phyloP scores from a whole-genome alignment of 805 yeast genomes.

The Saccharomyces cerevisiae region DNA sequence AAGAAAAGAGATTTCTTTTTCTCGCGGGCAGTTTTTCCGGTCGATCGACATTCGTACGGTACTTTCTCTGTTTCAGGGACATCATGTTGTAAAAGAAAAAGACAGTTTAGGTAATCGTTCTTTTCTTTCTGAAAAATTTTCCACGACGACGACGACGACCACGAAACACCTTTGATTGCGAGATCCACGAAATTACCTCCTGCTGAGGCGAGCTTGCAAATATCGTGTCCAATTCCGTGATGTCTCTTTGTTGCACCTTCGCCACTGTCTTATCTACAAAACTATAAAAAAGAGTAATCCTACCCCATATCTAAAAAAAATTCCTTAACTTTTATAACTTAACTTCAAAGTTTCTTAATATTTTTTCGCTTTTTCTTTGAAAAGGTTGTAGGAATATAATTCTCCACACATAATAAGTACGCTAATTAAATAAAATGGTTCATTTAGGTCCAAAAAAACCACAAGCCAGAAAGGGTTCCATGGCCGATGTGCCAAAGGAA shows the following conservation, averaged over 20 bases:
- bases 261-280: neutral
- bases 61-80: neutral
- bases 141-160: neutral
- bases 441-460: conserved; percentile 77
- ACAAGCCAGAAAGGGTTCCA: conserved; percentile 62
- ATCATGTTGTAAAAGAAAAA: neutral
- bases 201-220: neutral
- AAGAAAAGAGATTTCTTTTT: neutral
- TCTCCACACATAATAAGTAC: neutral
- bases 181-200: neutral
- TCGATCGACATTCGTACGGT: neutral
- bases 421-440: conserved; percentile 44
- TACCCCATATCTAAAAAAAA: neutral
- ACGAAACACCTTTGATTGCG: neutral
- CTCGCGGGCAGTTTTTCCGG: neutral
- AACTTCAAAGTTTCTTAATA: neutral
- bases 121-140: neutral
- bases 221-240: neutral
- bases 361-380: neutral
- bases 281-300: neutral
- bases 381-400: neutral
- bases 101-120: neutral
- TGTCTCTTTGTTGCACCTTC: neutral
- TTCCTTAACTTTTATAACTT: neutral
- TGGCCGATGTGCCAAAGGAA: conserved; percentile 57